Base-by-base conservation (phyloP, 129 eudicot genomes). In the Helianthus annuus region DNA sequence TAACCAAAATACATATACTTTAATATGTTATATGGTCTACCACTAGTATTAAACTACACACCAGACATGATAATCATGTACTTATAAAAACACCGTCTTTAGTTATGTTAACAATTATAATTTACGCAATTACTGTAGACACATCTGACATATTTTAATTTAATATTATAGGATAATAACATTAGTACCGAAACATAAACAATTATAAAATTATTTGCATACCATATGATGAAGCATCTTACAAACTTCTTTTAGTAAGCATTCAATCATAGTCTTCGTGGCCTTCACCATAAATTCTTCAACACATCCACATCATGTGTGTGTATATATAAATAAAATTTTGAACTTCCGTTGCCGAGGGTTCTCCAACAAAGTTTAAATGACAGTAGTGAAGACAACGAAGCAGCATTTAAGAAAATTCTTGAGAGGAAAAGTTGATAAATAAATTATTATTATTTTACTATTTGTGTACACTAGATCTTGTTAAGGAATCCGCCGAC, bases 401-500 rank as follows among this genome's bases (percentile, higher is more conserved):
- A 55, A 29, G 36, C 56, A 5, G 40, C 22, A 53, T 12, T 49
- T 49, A 49, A 49, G 55, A 49, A 49, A 49, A 13, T n/a, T n/a
- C 17, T 16, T 52, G 7, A 15, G 9, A 5, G 6, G 9, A 52
- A 52, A 52, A 52, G 58, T 16, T 52, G 6, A 53, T 53, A 51
- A 3, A 10, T 34, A 49, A 32, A 15, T 40, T 11, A 44, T 44
- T 42, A 65, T 44, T 42, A 65, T 44, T 45, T 44, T 17, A 29
- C 10, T 61, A 66, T 17, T 17, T 17, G 38, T 22, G 19, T 40
- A 11, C 15, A 29, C 62, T 56, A 5, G 62, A 22, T 56, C 36
- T 19, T 56, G 62, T 19, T 9, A 5, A 7, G 69, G 59, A 56
- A 38, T 69, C 70, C 60, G 81, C 81, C 81, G 75, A 76, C 81